Base-by-base conservation (phyloP, 106 monocot genomes). In the Allium sativum region DNA sequence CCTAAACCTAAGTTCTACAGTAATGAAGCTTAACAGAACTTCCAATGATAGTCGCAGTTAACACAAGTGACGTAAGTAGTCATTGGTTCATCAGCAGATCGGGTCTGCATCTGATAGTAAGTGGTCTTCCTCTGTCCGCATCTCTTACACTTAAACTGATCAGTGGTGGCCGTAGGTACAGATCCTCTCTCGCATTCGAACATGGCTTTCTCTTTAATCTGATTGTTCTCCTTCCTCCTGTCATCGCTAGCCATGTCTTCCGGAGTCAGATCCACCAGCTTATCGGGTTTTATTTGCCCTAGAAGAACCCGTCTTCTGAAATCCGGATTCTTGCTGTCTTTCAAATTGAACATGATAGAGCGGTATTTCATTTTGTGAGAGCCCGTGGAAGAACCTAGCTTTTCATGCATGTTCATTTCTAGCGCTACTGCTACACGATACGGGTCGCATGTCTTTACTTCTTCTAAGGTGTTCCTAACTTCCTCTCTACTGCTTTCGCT, bases 231-330 rank as follows among this genome's bases (percentile, higher is more conserved):
- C 8, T 48, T 66, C 43, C 86, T 96, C 60, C 90, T 68, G 40
- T 81, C 82, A 65, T 96, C 87, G 31, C 96, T 96, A 0, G 96
- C 96, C 96, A 96, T 96, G 10, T 96, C 96, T 66, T 96, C 96
- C 11, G 90, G 72, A 0, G 78, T 64, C 87, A 96, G 56, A 44
- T 64, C 66, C 7, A 72, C 55, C 10, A 96, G 61, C 14, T 15
- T 69, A 52, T 84, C 84, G 0, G 91, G 84, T 10, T 44, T 76
- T 45, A 96, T 73, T 3, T 78, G 59, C 53, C 91, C 96, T 9
- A 91, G 69, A 7, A 96, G 82, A 63, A 96, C 87, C 65, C 87
- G 81, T 48, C 96, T 77, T 12, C 96, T 72, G n/a, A 96, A 71
- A 67, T 96, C 96, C 4, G 87, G 84, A 70, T 96, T 96, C 18